phyloP scores from a whole-genome alignment of 2,329 filamentous ascomycete species.

The Zarea fungicola region DNA sequence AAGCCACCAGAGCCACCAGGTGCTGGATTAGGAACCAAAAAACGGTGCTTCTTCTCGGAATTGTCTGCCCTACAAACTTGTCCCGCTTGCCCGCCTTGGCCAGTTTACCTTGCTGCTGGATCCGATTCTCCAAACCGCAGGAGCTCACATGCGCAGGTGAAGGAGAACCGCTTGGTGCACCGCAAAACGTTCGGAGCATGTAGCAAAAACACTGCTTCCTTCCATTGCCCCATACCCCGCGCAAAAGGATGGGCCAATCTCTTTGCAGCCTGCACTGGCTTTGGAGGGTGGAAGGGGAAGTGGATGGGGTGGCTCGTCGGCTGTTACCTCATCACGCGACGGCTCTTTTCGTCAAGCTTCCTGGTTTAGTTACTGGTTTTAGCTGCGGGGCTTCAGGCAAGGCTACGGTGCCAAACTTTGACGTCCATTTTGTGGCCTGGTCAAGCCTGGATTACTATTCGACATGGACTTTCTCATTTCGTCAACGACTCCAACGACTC shows the following conservation, averaged over 20 bases:
- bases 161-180: too few relatives aligned
- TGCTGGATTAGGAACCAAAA: not conserved
- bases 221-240: not conserved
- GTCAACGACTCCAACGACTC: too few relatives aligned
- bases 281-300: not conserved
- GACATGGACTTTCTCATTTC: slow-evolving; percentile 1
- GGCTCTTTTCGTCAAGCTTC: too few relatives aligned
- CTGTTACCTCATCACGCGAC: too few relatives aligned
- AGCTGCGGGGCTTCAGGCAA: slow-evolving; percentile 3
- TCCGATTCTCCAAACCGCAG: not conserved
- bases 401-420: too few relatives aligned
- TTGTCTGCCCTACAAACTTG: not conserved
- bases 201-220: too few relatives aligned
- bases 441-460: not conserved
- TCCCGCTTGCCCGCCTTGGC: slow-evolving; percentile 1
- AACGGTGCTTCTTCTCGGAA: not conserved
- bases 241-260: not conserved
- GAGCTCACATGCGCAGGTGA: too few relatives aligned
- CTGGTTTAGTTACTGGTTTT: too few relatives aligned
- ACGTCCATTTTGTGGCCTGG: too few relatives aligned
- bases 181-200: too few relatives aligned
- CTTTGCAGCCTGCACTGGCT: not conserved
- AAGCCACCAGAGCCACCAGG: not conserved
- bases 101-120: not conserved
- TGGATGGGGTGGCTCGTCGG: too few relatives aligned